Evolutionary conservation across 768 basidiomycete genomes (phyloP), one percentile per base, ranked within the genome.

Genomic region (Hygrocybe coccinea): DNA sequence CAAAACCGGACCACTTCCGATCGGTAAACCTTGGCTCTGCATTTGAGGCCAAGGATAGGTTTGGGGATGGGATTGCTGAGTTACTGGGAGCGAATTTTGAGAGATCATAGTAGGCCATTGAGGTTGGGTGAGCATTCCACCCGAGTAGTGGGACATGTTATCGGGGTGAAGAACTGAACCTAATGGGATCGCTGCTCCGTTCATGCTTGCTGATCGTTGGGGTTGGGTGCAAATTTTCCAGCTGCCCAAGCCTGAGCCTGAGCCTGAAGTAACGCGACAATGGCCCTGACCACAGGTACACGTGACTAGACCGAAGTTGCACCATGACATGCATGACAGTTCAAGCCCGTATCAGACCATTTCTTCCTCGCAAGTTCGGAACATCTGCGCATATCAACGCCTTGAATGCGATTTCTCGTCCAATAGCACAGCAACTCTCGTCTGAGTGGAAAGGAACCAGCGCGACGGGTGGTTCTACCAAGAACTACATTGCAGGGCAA

Each of bases 401-500:
- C 2, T 71, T 91, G 53, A 81, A 75, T 59, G 71, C 81, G 12
- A 59, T 76, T 10, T 86, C 84, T 19, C 76, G 79, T 17, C 67
- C 80, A 22, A 82, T 80, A 59, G 90, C 89, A 1, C 83, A 89
- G 60, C 77, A 78, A 54, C 74, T 93, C 17, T 87, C 87, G 15
- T 69, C 79, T 12, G 78, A 84, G 29, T 97, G 92, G 91, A 85
- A 85, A 60, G 95, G 95, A 39, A 95, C 95, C 2, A 88, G 79
- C 56, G 86, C 87, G 21, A 80, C 83, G 11, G 95, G 95, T n/a
- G 87, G 82, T 25, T 85, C 78, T 58, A 94, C 94, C 55, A 94
- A 89, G 80, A 94, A 93, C 69, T 93, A 87, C 71, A 89, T 97
- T 56, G 88, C 83, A 11, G 95, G 95, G 8, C 80, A 93, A 72